Evolutionary conservation across 441 rosid species (phyloP).

Genomic region (Erodium trifolium): DNA sequence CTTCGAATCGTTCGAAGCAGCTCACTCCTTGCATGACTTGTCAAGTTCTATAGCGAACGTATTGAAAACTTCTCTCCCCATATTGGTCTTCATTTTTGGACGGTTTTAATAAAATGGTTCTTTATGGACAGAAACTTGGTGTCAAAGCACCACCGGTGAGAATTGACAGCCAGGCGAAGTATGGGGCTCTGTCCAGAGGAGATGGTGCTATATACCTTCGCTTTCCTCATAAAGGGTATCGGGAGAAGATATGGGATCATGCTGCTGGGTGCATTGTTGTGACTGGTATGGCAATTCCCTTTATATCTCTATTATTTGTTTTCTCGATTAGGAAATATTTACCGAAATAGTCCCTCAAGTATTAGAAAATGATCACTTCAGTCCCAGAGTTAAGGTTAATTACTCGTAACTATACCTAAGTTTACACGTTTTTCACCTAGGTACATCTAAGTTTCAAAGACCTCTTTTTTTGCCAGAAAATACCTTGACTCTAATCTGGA

Average conservation of each 20-base stretch:
- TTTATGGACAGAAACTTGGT: constrained; percentile 66
- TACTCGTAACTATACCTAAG: too few species aligned
- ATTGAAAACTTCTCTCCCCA: constrained; percentile 18
- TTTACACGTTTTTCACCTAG: too few species aligned
- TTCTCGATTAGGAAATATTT: neutral
- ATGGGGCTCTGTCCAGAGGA: constrained; percentile 80
- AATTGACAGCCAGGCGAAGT: constrained; percentile 92
- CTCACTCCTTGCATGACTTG: constrained; percentile 68
- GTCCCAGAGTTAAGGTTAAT: neutral
- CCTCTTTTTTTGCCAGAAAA: too few species aligned
- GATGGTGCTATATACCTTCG: constrained; percentile 91
- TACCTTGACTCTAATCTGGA: neutral
- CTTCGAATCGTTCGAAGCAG: constrained; percentile 86
- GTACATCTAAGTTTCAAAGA: too few species aligned
- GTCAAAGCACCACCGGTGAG: constrained; percentile 81
- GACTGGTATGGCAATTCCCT: constrained; percentile 43
- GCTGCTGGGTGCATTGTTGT: constrained; percentile 86
- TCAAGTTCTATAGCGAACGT: constrained; percentile 69
- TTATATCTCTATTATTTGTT: constrained; percentile 3
- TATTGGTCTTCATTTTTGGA: neutral
- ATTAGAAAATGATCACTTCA: neutral
- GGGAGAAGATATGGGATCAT: constrained; percentile 92
- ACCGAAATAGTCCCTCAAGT: neutral
- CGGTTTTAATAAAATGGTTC: constrained; percentile 2
- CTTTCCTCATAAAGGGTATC: constrained; percentile 68